phyloP scores from a whole-genome alignment of 352 stramenopile genomes.

The Phytophthora pistaciae region DNA sequence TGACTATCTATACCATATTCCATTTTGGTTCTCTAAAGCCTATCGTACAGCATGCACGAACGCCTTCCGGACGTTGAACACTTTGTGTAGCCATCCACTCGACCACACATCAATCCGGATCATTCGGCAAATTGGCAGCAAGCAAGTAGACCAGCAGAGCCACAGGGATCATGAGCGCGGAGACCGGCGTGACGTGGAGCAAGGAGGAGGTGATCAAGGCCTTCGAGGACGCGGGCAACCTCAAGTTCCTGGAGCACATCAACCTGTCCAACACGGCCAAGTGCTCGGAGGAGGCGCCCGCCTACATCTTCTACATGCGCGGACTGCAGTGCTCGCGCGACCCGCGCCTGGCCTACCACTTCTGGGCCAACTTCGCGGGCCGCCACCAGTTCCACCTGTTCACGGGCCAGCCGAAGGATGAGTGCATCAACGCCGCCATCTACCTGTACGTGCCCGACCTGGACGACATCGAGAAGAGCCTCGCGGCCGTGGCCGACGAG shows the following conservation, averaged over 20 bases:
- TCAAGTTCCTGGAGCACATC: slow-evolving; percentile 80
- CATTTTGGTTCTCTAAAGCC: neutral
- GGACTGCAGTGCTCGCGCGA: slow-evolving; percentile 72
- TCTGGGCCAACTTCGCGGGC: slow-evolving; percentile 71
- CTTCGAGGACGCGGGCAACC: slow-evolving; percentile 62
- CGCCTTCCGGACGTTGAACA: neutral
- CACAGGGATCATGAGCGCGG: slow-evolving; percentile 26
- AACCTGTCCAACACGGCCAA: slow-evolving; percentile 72
- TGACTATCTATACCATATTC: neutral
- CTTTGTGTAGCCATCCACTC: slow-evolving; percentile 29
- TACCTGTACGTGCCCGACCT: slow-evolving; percentile 71
- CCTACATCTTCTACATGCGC: slow-evolving; percentile 72
- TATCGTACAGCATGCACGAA: neutral
- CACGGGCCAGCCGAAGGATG: slow-evolving; percentile 62
- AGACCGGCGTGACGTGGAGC: slow-evolving; percentile 44
- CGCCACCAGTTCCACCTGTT: slow-evolving; percentile 83
- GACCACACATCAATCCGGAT: slow-evolving; percentile 20
- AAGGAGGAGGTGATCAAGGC: slow-evolving; percentile 63
- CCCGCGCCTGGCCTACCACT: slow-evolving; percentile 70
- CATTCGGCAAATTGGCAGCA: slow-evolving; percentile 27
- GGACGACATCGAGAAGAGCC: slow-evolving; percentile 62
- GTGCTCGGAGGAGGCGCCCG: slow-evolving; percentile 54
- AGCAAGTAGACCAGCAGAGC: neutral
- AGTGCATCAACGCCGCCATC: slow-evolving; percentile 67
- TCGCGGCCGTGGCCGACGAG: slow-evolving; percentile 52